A percentile compares a stretch with the other conserved stretches of the same genome.
Conservation (phyloP, 2,329 filamentous ascomycete species). For the Alternaria sp. region DNA sequence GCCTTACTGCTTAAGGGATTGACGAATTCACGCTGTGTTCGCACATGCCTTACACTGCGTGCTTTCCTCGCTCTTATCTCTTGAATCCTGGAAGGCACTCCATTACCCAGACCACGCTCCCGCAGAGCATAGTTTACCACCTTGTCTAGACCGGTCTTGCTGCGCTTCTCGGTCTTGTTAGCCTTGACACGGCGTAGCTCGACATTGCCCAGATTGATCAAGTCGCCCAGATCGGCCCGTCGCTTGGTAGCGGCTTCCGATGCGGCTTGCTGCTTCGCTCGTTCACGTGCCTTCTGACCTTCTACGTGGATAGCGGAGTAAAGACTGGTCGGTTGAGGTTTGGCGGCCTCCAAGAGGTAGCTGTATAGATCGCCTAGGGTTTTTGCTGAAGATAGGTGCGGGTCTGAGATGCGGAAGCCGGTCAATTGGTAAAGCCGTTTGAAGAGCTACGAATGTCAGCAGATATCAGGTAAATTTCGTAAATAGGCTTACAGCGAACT, state of each 20-base stretch:
- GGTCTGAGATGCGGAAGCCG: conserved; percentile 78
- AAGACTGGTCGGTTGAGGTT: conserved; percentile 63
- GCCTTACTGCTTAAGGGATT: conserved; percentile 20
- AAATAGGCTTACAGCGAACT: conserved; percentile 46
- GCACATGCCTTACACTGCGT: conserved; percentile 7
- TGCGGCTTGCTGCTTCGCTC: conserved; percentile 15
- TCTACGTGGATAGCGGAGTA: conserved; percentile 62
- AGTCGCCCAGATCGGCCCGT: conserved; percentile 32
- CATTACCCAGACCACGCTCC: conserved; percentile 25
- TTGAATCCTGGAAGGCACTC: background rate
- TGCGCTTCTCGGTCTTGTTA: conserved; percentile 76
- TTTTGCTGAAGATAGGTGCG: conserved; percentile 60
- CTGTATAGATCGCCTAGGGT: conserved; percentile 51
- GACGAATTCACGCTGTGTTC: conserved; percentile 13
- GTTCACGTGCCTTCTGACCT: conserved; percentile 31
- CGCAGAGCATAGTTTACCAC: conserved; percentile 74
- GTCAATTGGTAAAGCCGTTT: conserved; percentile 85
- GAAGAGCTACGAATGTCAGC: conserved; percentile 66
- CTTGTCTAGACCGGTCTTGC: conserved; percentile 78
- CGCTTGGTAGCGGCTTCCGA: conserved; percentile 1
- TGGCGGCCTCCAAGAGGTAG: conserved; percentile 46
- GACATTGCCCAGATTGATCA: conserved; percentile 66
- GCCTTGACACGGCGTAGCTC: conserved; percentile 69
- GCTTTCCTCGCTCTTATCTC: conserved; percentile 4
- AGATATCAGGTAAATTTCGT: background rate